These are phyloP conservation scores for Sinapis alba DNA, from an alignment of 441 rosid species.

Conservation along the genomic window DNA sequence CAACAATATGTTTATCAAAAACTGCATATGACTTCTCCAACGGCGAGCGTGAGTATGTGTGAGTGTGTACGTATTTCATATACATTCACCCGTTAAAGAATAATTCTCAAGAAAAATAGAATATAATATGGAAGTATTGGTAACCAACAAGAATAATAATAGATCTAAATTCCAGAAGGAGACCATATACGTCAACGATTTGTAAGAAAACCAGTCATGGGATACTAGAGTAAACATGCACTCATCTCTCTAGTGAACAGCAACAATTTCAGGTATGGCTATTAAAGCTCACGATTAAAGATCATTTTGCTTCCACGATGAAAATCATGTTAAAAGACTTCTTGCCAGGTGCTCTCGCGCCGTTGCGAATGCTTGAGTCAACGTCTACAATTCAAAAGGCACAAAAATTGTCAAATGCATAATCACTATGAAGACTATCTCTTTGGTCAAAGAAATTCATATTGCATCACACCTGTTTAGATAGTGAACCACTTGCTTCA, in stretches of 20 bases:
- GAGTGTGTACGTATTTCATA: background rate
- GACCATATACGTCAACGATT: background rate
- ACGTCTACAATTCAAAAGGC: conserved; percentile 54
- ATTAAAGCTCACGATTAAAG: conserved; percentile 5
- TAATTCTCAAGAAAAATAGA: background rate
- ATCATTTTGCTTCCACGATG: conserved; percentile 10
- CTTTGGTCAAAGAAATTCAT: conserved; percentile 7
- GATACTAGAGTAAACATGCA: conserved; percentile 4
- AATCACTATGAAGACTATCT: background rate
- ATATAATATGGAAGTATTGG: background rate
- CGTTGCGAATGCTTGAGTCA: conserved; percentile 84
- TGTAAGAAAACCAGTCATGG: background rate
- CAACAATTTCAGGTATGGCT: conserved; percentile 25
- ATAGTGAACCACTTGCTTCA: conserved; percentile 79
- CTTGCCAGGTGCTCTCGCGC: conserved; percentile 90
- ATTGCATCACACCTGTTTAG: conserved; percentile 72
- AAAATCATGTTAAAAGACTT: conserved; percentile 74
- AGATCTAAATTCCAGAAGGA: background rate
- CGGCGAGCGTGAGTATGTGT: too few relatives aligned
- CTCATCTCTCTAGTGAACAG: conserved; percentile 6
- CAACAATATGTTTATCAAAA: too few relatives aligned
- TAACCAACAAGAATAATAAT: background rate
- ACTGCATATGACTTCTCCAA: too few relatives aligned
- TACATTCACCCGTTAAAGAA: background rate
- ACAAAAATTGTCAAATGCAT: background rate